phyloP scores from a whole-genome alignment of 164 flowering plant species.

The Amborella trichopoda region DNA sequence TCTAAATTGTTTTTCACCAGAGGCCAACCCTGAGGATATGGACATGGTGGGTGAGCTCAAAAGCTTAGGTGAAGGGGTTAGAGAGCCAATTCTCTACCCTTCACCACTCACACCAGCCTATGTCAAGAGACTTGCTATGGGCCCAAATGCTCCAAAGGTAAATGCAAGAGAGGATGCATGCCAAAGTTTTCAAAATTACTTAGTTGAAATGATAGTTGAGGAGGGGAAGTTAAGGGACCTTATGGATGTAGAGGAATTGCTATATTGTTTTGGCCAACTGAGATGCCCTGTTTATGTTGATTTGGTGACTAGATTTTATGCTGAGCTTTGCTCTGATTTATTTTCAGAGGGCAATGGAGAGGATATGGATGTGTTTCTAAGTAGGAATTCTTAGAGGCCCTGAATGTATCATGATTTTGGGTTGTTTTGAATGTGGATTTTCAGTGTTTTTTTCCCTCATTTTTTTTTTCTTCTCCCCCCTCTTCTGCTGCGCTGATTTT shows the following conservation, averaged over 20 bases:
- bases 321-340: conserved; percentile 83
- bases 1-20: no score
- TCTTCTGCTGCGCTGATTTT: no score
- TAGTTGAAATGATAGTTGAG: conserved; percentile 37
- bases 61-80: conserved; percentile 26
- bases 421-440: no score
- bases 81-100: conserved; percentile 23
- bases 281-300: conserved; percentile 61
- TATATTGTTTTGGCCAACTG: conserved; percentile 71
- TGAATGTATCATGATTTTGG: no score
- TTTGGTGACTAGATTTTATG: conserved; percentile 75
- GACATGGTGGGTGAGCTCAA: conserved; percentile 21
- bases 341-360: conserved; percentile 29
- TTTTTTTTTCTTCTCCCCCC: no score
- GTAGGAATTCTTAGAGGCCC: no score
- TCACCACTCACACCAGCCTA: conserved; percentile 53
- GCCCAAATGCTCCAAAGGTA: not conserved
- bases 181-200: conserved; percentile 77
- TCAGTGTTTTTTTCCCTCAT: no score
- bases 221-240: not conserved
- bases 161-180: conserved; percentile 60
- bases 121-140: conserved; percentile 5
- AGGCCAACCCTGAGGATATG: no score
- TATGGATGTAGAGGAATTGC: conserved; percentile 42
- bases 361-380: conserved; percentile 1